Evolutionary conservation across 2,329 filamentous ascomycete species (phyloP).

Genomic region (Aspergillus chevalieri): DNA sequence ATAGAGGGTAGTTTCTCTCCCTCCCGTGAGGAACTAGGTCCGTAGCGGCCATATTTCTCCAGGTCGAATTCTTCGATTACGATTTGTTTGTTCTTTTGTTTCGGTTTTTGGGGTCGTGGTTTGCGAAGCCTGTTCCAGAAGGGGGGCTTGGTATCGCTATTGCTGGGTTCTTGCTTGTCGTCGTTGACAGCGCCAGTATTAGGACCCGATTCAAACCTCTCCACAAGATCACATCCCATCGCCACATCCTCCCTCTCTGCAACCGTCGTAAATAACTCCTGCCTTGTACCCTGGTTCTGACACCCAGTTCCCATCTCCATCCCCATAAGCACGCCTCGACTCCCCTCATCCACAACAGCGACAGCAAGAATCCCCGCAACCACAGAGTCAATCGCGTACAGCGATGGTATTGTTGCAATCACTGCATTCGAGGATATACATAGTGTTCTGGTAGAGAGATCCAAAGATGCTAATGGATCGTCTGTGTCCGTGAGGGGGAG

Average conservation of each 20-base stretch:
- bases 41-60: constrained; percentile 39
- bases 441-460: constrained; percentile 37
- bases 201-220: constrained; percentile 21
- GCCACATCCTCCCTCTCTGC: constrained; percentile 40
- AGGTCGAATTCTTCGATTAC: constrained; percentile 41
- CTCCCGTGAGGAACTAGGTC: constrained; percentile 27
- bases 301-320: constrained; percentile 23
- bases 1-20: constrained; percentile 36
- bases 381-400: constrained; percentile 45
- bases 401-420: constrained; percentile 36
- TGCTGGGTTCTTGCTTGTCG: not conserved
- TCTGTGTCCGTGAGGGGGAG: constrained; percentile 34
- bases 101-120: constrained; percentile 1
- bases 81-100: constrained; percentile 26
- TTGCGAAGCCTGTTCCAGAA: too few species aligned
- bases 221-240: constrained; percentile 32
- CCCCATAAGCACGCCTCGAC: constrained; percentile 32
- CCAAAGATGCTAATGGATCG: constrained; percentile 37
- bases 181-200: not conserved
- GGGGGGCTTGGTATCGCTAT: not conserved
- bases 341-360: constrained; percentile 38
- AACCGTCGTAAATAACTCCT: constrained; percentile 27
- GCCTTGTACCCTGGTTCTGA: constrained; percentile 14
- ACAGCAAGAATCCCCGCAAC: constrained; percentile 42
- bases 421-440: constrained; percentile 38